Evolutionary conservation across 2,329 filamentous ascomycete species (phyloP).

Genomic region (Aschersonia sp.): DNA sequence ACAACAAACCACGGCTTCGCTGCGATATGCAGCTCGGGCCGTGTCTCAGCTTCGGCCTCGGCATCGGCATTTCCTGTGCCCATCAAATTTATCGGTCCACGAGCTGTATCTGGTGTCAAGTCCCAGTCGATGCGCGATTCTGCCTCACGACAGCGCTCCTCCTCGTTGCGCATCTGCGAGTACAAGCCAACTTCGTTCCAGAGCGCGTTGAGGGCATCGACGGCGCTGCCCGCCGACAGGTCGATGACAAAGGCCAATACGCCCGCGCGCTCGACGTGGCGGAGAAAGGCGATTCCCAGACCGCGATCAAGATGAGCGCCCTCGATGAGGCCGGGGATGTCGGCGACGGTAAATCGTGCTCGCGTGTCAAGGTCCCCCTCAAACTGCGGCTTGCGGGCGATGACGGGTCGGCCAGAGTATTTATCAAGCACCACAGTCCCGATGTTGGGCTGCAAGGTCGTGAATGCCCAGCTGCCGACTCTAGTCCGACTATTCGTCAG

Average conservation of each 20-base stretch:
- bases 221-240: conserved; percentile 63
- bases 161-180: conserved; percentile 61
- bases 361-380: conserved; percentile 39
- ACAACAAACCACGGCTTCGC: conserved; percentile 94
- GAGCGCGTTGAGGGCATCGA: conserved; percentile 61
- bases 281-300: conserved; percentile 78
- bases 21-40: conserved; percentile 55
- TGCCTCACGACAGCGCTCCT: conserved; percentile 50
- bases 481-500: conserved; percentile 80
- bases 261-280: conserved; percentile 86
- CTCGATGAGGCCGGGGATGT: conserved; percentile 88
- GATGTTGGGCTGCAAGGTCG: conserved; percentile 86
- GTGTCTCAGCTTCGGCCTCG: conserved; percentile 3
- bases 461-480: conserved; percentile 93
- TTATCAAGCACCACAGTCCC: conserved; percentile 90
- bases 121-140: conserved; percentile 42
- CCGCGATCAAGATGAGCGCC: conserved; percentile 86
- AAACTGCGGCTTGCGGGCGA: conserved; percentile 21
- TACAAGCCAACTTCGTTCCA: conserved; percentile 90
- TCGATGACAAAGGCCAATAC: conserved; percentile 92
- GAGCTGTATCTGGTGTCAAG: conserved; percentile 29
- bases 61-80: not conserved
- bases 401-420: conserved; percentile 44
- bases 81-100: not conserved
- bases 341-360: conserved; percentile 80